These are phyloP conservation scores for Neurospora sublineolata DNA, from an alignment of 495 filamentous ascomycete species.

Conservation along the genomic window DNA sequence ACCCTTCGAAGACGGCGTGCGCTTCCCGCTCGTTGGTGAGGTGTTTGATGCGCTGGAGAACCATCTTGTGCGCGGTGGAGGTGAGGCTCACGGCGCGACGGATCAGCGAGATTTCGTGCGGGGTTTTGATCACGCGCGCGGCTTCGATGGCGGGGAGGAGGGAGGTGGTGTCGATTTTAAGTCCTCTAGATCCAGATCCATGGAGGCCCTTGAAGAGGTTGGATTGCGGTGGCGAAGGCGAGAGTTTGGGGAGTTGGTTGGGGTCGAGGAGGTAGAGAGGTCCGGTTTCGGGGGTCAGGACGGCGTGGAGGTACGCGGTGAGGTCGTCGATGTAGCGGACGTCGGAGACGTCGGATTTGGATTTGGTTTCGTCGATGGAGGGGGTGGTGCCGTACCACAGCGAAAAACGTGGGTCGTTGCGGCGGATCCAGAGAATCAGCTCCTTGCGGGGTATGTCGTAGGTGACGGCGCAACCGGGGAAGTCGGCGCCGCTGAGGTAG, in stretches of 20 bases:
- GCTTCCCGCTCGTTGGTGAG: conserved; percentile 73
- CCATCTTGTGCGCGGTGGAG: conserved; percentile 56
- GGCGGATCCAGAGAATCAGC: conserved; percentile 50
- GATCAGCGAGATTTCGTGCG: conserved; percentile 70
- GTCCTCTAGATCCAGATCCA: not conserved
- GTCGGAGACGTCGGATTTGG: conserved; percentile 41
- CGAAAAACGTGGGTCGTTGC: conserved; percentile 40
- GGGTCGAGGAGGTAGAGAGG: conserved; percentile 33
- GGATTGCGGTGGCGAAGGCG: conserved; percentile 9
- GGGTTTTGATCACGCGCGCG: conserved; percentile 64
- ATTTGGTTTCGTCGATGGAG: conserved; percentile 36
- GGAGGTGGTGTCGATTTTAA: conserved; percentile 26
- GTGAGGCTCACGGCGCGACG: conserved; percentile 60
- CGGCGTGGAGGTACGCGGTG: conserved; percentile 18
- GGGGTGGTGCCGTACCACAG: conserved; percentile 52
- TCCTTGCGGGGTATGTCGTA: conserved; percentile 49
- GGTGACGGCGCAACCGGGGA: conserved; percentile 48
- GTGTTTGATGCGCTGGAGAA: conserved; percentile 47
- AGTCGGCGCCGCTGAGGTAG: conserved; percentile 52
- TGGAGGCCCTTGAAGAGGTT: not conserved
- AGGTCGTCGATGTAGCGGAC: conserved; percentile 32
- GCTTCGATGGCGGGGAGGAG: conserved; percentile 59
- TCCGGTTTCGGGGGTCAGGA: conserved; percentile 16
- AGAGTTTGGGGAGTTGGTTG: conserved; percentile 30
- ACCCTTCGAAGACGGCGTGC: conserved; percentile 60